Conservation (phyloP, 192 early-diverging fungal species). For the Rhizoclosmatium sp. region DNA sequence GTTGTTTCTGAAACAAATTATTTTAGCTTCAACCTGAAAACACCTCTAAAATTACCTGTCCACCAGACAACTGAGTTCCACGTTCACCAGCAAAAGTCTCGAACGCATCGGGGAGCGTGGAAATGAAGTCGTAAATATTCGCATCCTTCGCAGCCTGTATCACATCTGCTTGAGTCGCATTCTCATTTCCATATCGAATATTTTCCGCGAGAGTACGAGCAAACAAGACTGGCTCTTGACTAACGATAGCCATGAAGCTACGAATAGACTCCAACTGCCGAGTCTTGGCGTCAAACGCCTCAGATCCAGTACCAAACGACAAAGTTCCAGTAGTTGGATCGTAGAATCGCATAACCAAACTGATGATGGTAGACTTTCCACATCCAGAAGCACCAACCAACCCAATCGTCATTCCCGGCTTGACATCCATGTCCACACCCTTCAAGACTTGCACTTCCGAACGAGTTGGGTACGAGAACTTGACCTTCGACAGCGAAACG, state of each 20-base stretch:
- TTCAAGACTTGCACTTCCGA: conserved; percentile 58
- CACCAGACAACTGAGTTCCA: conserved; percentile 54
- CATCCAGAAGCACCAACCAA: conserved; percentile 84
- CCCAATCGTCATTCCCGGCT: conserved; percentile 81
- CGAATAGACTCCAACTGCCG: conserved; percentile 73
- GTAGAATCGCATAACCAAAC: conserved; percentile 75
- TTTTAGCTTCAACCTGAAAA: no score
- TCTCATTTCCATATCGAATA: conserved; percentile 69
- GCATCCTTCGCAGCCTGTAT: conserved; percentile 73
- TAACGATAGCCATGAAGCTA: conserved; percentile 80
- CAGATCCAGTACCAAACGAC: conserved; percentile 68
- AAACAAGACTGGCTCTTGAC: conserved; percentile 88
- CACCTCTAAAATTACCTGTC: background rate
- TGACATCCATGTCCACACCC: conserved; percentile 61
- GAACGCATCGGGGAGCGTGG: conserved; percentile 62
- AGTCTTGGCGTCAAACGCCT: conserved; percentile 62
- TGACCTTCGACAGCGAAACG: conserved; percentile 48
- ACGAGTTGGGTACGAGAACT: conserved; percentile 79
- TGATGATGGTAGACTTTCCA: conserved; percentile 73
- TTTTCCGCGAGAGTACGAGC: conserved; percentile 87
- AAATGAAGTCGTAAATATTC: conserved; percentile 75
- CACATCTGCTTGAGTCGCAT: conserved; percentile 55
- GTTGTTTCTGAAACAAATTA: conserved; percentile 57
- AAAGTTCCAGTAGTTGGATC: conserved; percentile 69
- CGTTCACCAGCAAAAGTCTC: conserved; percentile 50